Percentiles rank a stretch among this genome's conserved stretches.
phyloP scores from a whole-genome alignment of 2,329 filamentous ascomycete genomes.

The Colletotrichum tamarilloi region DNA sequence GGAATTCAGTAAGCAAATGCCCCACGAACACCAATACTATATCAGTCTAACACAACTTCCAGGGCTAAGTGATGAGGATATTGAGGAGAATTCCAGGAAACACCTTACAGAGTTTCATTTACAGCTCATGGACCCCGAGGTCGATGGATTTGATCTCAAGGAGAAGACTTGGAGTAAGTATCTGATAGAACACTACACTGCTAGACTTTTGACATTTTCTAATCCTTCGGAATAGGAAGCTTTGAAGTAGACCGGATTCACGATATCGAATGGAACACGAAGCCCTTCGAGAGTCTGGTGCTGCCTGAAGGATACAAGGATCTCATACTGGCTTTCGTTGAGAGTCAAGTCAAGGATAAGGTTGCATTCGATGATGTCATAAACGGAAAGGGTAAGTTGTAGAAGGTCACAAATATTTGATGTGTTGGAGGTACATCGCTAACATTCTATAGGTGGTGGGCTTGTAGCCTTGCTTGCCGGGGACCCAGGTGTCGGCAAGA shows the following conservation, averaged over 20 bases:
- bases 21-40: neutral
- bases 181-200: neutral
- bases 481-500: conserved; percentile 50
- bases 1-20: neutral
- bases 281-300: conserved; percentile 61
- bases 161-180: conserved; percentile 53
- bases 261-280: conserved; percentile 58
- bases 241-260: conserved; percentile 58
- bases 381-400: conserved; percentile 57
- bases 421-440: neutral
- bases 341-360: conserved; percentile 55
- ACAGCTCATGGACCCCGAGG: conserved; percentile 23
- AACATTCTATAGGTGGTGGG: conserved; percentile 39
- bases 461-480: conserved; percentile 49
- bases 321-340: conserved; percentile 60
- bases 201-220: neutral
- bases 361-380: conserved; percentile 63
- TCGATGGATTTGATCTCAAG: conserved; percentile 59
- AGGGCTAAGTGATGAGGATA: neutral
- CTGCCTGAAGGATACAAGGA: conserved; percentile 61
- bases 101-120: conserved; percentile 35
- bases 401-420: no score
- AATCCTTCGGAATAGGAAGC: neutral
- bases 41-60: neutral
- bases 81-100: neutral